Conservation (phyloP, 2,329 filamentous ascomycete species). For the Microsporum canis region DNA sequence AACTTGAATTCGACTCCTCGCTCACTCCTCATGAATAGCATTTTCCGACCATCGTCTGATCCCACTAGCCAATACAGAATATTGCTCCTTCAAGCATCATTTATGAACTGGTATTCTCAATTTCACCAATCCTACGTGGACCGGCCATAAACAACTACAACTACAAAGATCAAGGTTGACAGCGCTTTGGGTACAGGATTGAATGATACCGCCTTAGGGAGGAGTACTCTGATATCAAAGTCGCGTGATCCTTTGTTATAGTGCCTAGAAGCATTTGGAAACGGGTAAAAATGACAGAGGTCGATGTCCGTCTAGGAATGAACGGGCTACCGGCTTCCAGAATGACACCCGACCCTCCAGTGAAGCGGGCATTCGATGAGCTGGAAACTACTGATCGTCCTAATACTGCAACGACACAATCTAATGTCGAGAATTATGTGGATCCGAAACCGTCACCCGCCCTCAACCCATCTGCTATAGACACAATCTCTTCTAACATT, state of each 20-base stretch:
- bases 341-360: slow-evolving; percentile 13
- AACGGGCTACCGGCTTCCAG: slow-evolving; percentile 1
- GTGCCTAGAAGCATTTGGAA: background rate
- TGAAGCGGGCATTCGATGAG: slow-evolving; percentile 25
- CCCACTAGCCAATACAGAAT: background rate
- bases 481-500: background rate
- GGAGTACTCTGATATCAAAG: background rate
- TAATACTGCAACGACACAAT: background rate
- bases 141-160: background rate
- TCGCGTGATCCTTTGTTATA: background rate
- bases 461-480: background rate
- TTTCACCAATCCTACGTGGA: background rate
- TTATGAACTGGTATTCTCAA: background rate
- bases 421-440: background rate
- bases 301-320: slow-evolving; percentile 8
- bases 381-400: slow-evolving; percentile 4
- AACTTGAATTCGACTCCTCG: background rate
- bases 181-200: background rate
- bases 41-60: background rate
- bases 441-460: background rate
- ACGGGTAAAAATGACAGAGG: slow-evolving; percentile 2
- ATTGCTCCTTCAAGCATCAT: background rate
- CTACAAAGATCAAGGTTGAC: background rate
- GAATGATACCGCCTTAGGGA: background rate
- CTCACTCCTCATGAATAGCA: background rate